These are phyloP conservation scores for Pseudogymnoascus pannorum DNA, from an alignment of 2,329 filamentous ascomycete species.

Conservation along the genomic window DNA sequence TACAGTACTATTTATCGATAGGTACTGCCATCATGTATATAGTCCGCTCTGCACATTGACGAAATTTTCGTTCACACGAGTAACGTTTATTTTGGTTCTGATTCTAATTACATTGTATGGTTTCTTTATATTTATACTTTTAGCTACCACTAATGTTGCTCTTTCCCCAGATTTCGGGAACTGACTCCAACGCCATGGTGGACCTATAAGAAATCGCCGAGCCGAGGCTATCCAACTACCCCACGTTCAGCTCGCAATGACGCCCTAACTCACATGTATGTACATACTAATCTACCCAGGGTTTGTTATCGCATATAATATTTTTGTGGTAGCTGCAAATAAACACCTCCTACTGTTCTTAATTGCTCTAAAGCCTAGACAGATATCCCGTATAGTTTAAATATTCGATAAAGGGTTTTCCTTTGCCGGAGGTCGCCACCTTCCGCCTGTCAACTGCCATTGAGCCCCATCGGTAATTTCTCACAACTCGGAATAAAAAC, in stretches of 20 bases:
- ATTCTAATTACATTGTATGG: neutral
- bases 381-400: neutral
- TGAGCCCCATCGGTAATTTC: neutral
- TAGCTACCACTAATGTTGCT: neutral
- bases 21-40: neutral
- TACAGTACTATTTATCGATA: neutral
- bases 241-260: neutral
- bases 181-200: neutral
- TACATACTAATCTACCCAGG: too few relatives aligned
- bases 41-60: too few relatives aligned
- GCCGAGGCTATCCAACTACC: constrained; percentile 2
- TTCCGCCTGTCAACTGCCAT: neutral
- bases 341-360: neutral
- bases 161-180: neutral
- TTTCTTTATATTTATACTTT: neutral
- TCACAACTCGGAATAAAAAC: neutral
- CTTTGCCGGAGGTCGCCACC: neutral
- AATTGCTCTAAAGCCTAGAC: neutral
- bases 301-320: neutral
- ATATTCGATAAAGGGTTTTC: neutral
- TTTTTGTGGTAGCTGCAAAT: neutral
- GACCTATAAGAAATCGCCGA: constrained; percentile 7
- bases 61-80: neutral
- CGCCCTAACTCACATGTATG: constrained; percentile 1
- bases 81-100: neutral